Percentiles rank a stretch among this genome's conserved stretches.
phyloP scores from a whole-genome alignment of 345 rosid genomes.

The Citrus maxima region DNA sequence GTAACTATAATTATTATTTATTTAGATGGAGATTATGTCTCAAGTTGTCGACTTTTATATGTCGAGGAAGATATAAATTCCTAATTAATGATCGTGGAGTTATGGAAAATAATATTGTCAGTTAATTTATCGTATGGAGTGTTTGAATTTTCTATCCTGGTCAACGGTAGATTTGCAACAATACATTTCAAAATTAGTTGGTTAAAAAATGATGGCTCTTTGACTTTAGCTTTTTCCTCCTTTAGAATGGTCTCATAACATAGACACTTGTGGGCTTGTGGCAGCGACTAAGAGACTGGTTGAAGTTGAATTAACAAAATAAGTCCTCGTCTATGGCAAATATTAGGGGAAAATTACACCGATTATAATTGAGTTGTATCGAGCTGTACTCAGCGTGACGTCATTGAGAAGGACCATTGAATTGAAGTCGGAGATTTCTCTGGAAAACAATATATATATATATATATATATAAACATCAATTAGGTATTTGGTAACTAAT shows the following conservation, averaged over 20 bases:
- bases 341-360: no score
- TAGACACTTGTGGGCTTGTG: neutral
- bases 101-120: no score
- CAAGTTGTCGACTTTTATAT: neutral
- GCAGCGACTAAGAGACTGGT: neutral
- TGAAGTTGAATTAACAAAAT: neutral
- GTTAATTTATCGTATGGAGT: neutral
- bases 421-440: neutral
- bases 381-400: no score
- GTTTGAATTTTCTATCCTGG: no score
- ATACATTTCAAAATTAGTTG: neutral
- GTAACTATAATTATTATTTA: no score
- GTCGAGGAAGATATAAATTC: neutral
- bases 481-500: no score
- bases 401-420: no score
- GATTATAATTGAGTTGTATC: no score
- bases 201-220: neutral
- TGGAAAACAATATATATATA: no score
- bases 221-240: neutral
- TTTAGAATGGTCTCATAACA: neutral
- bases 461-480: no score
- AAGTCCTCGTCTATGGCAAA: neutral
- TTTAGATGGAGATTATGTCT: neutral
- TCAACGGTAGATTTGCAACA: no score
- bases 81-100: neutral